Evolutionary conservation across 108 stramenopile genomes (phyloP).

Genomic region (Stephanodiscus minutulus): DNA sequence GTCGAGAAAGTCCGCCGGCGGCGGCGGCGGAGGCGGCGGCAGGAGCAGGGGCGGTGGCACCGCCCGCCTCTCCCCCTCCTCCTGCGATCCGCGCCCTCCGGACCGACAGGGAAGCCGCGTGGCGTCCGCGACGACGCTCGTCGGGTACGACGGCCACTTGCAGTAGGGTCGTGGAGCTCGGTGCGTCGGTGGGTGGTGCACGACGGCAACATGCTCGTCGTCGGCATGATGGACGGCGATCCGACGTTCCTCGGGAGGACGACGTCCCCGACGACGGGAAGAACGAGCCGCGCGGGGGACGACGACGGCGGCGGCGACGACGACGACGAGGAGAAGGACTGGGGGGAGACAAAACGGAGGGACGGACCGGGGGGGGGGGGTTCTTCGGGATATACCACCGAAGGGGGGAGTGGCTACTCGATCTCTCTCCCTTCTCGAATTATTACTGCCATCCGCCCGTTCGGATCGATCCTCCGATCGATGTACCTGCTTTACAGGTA

Average conservation of each 20-base stretch:
- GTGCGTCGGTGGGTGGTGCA: constrained; percentile 71
- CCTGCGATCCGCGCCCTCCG: constrained; percentile 36
- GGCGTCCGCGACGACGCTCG: constrained; percentile 37
- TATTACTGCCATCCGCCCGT: constrained; percentile 9
- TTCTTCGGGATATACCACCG: constrained; percentile 60
- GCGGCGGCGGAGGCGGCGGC: too few species aligned
- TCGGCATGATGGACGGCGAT: constrained; percentile 52
- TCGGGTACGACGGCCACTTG: constrained; percentile 65
- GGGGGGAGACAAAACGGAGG: not conserved
- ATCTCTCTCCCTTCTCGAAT: constrained; percentile 7
- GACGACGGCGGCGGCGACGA: constrained; percentile 12
- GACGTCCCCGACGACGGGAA: constrained; percentile 27
- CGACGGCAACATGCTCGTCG: constrained; percentile 55
- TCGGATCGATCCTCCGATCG: constrained; percentile 9
- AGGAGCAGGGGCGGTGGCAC: too few species aligned
- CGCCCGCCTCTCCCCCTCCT: too few species aligned
- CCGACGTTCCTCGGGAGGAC: constrained; percentile 38
- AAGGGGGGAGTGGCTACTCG: constrained; percentile 26
- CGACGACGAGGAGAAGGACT: not conserved
- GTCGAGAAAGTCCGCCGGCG: too few species aligned
- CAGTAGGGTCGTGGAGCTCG: constrained; percentile 74
- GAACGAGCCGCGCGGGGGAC: constrained; percentile 15
- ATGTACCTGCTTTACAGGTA: constrained; percentile 41
- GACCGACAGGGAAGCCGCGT: constrained; percentile 70
- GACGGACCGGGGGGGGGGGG: constrained; percentile 22